Conservation (phyloP, 257 asterid species). For the Prunella vulgaris region DNA sequence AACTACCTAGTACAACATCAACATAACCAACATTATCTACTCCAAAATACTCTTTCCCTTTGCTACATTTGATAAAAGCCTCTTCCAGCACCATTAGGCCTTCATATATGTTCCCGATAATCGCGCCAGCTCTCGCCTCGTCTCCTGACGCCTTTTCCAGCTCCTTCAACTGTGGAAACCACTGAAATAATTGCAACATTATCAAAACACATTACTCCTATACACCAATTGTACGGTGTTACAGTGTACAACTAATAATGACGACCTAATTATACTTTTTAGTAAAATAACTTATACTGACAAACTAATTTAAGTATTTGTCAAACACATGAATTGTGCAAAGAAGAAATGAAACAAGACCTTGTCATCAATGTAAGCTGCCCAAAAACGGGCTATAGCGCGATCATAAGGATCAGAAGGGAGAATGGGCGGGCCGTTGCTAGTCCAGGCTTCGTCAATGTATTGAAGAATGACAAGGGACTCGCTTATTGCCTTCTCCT, state of each 20-base stretch:
- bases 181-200: constrained; percentile 33
- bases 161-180: constrained; percentile 45
- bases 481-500: constrained; percentile 26
- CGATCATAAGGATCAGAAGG: constrained; percentile 39
- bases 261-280: too few relatives aligned
- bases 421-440: constrained; percentile 18
- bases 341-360: constrained; percentile 12
- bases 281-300: background rate
- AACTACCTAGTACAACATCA: constrained; percentile 60
- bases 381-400: constrained; percentile 35
- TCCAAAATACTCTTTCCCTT: constrained; percentile 47
- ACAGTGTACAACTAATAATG: too few relatives aligned
- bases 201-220: too few relatives aligned
- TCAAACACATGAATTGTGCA: background rate
- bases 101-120: constrained; percentile 26
- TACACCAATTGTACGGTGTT: too few relatives aligned
- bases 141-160: constrained; percentile 33
- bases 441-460: constrained; percentile 33
- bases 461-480: constrained; percentile 32
- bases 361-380: constrained; percentile 32
- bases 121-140: constrained; percentile 26
- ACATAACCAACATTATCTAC: constrained; percentile 52
- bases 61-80: constrained; percentile 47
- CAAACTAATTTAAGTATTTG: too few relatives aligned
- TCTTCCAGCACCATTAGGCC: constrained; percentile 46